phyloP scores from a whole-genome alignment of 805 yeast genomes.

The Pichia ethanolica region DNA sequence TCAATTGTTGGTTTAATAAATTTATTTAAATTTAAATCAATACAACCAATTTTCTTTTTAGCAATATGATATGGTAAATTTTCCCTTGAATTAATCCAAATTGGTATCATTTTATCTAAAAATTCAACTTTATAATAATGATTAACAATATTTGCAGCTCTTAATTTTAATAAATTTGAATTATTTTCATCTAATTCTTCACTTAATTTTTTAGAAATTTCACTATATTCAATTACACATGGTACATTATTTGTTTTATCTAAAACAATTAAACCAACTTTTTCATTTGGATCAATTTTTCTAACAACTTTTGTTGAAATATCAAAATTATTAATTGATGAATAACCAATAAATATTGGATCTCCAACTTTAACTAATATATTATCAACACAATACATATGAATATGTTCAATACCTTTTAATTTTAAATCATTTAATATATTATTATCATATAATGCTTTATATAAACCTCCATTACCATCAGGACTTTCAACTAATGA shows the following conservation, averaged over 20 bases:
- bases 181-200: conserved; percentile 48
- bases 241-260: conserved; percentile 54
- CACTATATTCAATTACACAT: conserved; percentile 92
- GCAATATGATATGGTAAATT: conserved; percentile 93
- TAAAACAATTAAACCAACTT: conserved; percentile 85
- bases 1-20: conserved; percentile 48
- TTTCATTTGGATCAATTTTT: conserved; percentile 78
- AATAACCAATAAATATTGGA: conserved; percentile 82
- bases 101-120: conserved; percentile 48
- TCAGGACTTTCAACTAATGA: conserved; percentile 83
- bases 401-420: conserved; percentile 78
- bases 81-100: conserved; percentile 62
- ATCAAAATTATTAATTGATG: conserved; percentile 56
- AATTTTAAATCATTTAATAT: conserved; percentile 58
- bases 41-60: conserved; percentile 64
- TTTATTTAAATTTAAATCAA: conserved; percentile 40
- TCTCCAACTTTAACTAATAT: conserved; percentile 88
- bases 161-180: conserved; percentile 53
- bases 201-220: conserved; percentile 69
- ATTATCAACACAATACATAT: conserved; percentile 96
- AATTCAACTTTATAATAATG: conserved; percentile 88
- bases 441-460: conserved; percentile 60
- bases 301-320: conserved; percentile 93
- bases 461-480: conserved; percentile 96
- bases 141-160: conserved; percentile 96